Evolutionary conservation across 179 eudicot genomes (phyloP), one percentile per base, ranked within the genome.

Genomic region (Vitellaria paradoxa): DNA sequence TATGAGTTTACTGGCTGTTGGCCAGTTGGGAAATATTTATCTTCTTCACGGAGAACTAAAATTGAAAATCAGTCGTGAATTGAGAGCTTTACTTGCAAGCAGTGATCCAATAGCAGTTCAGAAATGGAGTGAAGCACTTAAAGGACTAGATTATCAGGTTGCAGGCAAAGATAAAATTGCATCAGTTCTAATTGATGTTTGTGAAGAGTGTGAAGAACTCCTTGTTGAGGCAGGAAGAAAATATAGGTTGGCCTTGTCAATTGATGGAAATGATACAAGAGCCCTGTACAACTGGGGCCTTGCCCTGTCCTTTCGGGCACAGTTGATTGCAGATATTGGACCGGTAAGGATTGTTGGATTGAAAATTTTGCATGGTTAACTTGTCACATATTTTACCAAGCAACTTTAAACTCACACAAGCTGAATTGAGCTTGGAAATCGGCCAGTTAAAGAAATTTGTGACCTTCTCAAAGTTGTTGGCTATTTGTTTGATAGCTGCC

Each of bases 281-380:
- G 97, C 99, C 53, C 77, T 95, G 78, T 93, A 95, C 84, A 95
- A 95, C 62, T 95, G 98, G 99, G 99, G 99, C 30, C 95, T 95
- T 65, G 98, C 99, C 21, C 91, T 95, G 57, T 88, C 86, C 55
- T 95, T 93, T 78, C 95, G 98, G 60, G 99, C 96, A 6, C 98
- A 91, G 77, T 86, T 96, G 80, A 87, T 93, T 82, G 96, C 99
- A 71, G 98, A 93, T 84, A 90, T 89, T 82, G 99, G 99, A 79
- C 99, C 99, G 6, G 99, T 95, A 89, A 90, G 97, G 64, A 66
- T 68, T 67, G 47, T 72, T 21, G 9, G 37, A 30, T 62, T 70
- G 50, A 18, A 30, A 2, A 30, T 30, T 1, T 30, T 30, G 37
- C 20, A 17, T 60, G 52, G 65, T 14, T 61, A 13, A 6, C 11